These are phyloP conservation scores for Trichoderma pleuroti DNA, from an alignment of 2,329 filamentous ascomycete genomes.

Conservation along the genomic window DNA sequence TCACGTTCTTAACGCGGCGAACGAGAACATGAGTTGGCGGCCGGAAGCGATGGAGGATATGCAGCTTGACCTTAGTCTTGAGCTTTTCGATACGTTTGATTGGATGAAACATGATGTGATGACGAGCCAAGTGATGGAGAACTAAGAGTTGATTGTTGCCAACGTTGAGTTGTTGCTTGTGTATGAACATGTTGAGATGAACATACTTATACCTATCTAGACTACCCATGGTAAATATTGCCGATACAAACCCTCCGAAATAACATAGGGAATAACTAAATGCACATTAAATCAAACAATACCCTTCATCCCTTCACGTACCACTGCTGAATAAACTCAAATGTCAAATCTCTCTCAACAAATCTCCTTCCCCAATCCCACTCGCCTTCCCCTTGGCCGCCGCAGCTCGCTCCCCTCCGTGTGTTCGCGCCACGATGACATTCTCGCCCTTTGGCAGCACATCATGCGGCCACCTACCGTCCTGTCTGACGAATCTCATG, in stretches of 20 bases:
- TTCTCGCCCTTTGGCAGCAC: slow-evolving; percentile 16
- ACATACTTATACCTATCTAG: background rate
- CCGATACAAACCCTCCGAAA: background rate
- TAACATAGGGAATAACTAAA: background rate
- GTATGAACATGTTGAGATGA: background rate
- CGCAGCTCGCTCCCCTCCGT: background rate
- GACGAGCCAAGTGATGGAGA: background rate
- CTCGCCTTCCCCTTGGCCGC: background rate
- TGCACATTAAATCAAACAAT: background rate
- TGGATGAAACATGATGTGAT: slow-evolving; percentile 31
- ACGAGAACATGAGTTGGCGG: slow-evolving; percentile 21
- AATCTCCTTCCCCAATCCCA: slow-evolving; percentile 4
- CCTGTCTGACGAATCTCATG: background rate
- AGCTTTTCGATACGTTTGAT: slow-evolving; percentile 41
- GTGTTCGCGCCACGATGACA: slow-evolving; percentile 19
- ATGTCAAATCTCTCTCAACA: background rate
- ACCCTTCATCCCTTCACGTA: background rate
- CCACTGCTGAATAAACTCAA: slow-evolving; percentile 3
- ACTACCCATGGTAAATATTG: background rate
- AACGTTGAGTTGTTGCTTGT: background rate
- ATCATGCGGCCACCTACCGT: background rate
- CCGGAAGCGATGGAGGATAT: slow-evolving; percentile 18
- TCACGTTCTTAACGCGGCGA: slow-evolving; percentile 42
- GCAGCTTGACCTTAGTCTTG: slow-evolving; percentile 38
- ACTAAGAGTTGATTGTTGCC: background rate